Conservation (phyloP, 768 basidiomycete genomes). For the Mycena olivaceomarginata region DNA sequence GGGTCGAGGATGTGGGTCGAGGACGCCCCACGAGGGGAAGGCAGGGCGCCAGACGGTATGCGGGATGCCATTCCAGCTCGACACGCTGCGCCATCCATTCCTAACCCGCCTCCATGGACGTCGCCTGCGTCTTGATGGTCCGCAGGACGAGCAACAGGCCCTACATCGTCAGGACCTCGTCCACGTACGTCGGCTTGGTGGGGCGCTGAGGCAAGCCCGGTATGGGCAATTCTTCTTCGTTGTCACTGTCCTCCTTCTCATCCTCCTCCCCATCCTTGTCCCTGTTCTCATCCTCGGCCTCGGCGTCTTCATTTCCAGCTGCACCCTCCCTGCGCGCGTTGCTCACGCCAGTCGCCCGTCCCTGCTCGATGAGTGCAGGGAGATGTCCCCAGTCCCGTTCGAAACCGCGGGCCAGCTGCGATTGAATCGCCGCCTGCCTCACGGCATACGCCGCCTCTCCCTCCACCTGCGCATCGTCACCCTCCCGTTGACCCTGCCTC, state of each 20-base stretch:
- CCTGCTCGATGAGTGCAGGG: not conserved
- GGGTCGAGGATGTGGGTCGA: too few species aligned
- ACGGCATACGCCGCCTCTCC: constrained; percentile 34
- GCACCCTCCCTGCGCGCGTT: not conserved
- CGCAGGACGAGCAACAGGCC: too few species aligned
- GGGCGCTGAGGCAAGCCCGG: not conserved
- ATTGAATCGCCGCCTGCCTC: constrained; percentile 25
- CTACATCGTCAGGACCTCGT: not conserved
- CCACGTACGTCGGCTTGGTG: not conserved
- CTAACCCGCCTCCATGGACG: too few species aligned
- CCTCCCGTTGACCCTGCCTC: not conserved
- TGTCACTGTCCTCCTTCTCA: not conserved
- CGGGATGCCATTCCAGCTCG: too few species aligned
- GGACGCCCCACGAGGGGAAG: too few species aligned
- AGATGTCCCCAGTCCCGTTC: not conserved
- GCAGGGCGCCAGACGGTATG: too few species aligned
- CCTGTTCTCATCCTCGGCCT: not conserved
- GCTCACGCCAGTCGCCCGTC: not conserved
- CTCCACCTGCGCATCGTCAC: constrained; percentile 11
- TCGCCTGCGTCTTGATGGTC: too few species aligned
- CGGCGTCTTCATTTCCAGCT: too few species aligned
- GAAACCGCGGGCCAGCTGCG: not conserved
- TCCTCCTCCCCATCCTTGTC: not conserved
- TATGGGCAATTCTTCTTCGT: not conserved
- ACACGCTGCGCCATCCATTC: too few species aligned